Conservation (phyloP, 1,284 basidiomycete genomes). For the Pseudozyma pruni region DNA sequence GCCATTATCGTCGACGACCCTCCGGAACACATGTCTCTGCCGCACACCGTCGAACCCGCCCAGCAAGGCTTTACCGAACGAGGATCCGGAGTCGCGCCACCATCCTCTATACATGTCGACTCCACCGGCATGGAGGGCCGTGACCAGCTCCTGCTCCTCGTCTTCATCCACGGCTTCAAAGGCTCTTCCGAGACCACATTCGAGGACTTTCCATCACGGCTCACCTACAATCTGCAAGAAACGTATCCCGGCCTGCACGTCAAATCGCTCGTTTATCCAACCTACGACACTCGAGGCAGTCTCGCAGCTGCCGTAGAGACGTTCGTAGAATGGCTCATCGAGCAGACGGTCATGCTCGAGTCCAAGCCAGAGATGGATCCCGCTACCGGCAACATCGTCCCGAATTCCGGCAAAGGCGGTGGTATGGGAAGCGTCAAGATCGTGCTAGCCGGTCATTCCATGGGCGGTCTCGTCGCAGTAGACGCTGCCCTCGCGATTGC, state of each 20-base stretch:
- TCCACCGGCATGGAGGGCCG: conserved; percentile 40
- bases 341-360: conserved; percentile 88
- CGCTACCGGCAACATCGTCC: conserved; percentile 25
- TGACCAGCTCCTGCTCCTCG: conserved; percentile 46
- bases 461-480: conserved; percentile 75
- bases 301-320: conserved; percentile 50
- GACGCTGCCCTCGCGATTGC: conserved; percentile 75
- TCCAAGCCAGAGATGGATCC: conserved; percentile 63
- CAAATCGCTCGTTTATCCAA: conserved; percentile 84
- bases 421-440: conserved; percentile 71
- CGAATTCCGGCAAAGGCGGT: conserved; percentile 41
- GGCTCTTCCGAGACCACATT: conserved; percentile 81
- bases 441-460: conserved; percentile 86
- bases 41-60: conserved; percentile 4
- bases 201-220: conserved; percentile 77
- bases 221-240: conserved; percentile 77
- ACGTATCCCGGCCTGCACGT: conserved; percentile 72
- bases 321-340: conserved; percentile 44
- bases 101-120: conserved; percentile 1
- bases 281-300: conserved; percentile 78
- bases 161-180: conserved; percentile 71
- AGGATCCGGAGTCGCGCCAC: background rate
- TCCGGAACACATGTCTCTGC: conserved; percentile 10
- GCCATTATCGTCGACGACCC: conserved; percentile 40
- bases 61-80: conserved; percentile 19